These are phyloP conservation scores for Paraphysoderma sedebokerense DNA, from an alignment of 371 early-diverging fungal species.

Conservation along the genomic window DNA sequence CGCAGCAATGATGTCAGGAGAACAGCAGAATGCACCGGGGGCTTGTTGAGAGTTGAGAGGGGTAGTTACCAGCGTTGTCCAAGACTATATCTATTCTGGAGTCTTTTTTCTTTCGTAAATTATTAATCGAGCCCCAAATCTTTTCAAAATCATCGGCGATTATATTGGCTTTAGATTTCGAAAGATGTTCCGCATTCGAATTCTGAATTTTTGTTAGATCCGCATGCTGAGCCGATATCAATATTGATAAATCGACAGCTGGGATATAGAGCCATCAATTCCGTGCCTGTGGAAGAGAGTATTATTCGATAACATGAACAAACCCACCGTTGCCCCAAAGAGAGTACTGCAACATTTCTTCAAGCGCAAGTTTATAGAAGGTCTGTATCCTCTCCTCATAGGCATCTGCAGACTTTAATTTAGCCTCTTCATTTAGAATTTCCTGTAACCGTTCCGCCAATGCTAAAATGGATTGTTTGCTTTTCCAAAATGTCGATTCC, in stretches of 20 bases:
- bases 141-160: conserved; percentile 41
- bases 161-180: too few species aligned
- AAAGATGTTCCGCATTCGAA: too few species aligned
- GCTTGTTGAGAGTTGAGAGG: neutral
- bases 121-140: conserved; percentile 34
- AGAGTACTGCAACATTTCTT: conserved; percentile 49
- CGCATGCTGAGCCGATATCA: too few species aligned
- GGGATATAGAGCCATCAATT: too few species aligned
- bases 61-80: conserved; percentile 55
- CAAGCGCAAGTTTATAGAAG: conserved; percentile 15
- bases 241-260: too few species aligned
- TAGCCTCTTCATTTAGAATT: conserved; percentile 3
- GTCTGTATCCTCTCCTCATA: neutral
- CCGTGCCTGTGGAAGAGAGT: too few species aligned
- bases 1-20: neutral
- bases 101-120: neutral
- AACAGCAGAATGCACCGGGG: neutral
- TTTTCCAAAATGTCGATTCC: conserved; percentile 41
- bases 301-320: too few species aligned
- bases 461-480: conserved; percentile 37
- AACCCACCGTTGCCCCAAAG: conserved; percentile 87
- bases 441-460: conserved; percentile 36
- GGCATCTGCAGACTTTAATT: too few species aligned
- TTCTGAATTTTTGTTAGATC: too few species aligned
- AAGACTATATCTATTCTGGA: conserved; percentile 48